Conservation (phyloP, 768 basidiomycete species). For the Leccinum uliginosum region DNA sequence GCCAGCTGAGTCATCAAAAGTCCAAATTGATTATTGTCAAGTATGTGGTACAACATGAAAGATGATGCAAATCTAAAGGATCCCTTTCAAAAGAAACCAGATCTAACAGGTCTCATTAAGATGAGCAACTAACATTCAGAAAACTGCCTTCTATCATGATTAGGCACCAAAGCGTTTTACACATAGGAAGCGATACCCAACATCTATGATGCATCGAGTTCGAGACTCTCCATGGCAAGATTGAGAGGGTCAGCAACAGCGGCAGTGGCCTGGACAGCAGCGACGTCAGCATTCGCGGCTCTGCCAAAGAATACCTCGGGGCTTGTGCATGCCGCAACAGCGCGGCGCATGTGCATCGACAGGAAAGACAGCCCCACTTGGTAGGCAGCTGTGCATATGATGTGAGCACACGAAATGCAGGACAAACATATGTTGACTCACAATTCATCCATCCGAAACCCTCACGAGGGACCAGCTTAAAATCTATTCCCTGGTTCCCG, state of each 20-base stretch:
- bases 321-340: slow-evolving; percentile 90
- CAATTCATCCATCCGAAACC: slow-evolving; percentile 99
- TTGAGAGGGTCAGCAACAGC: slow-evolving; percentile 54
- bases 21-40: not conserved
- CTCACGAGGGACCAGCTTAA: slow-evolving; percentile 95
- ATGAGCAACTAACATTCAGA: slow-evolving; percentile 2
- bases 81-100: not conserved
- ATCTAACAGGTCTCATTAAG: not conserved
- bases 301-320: slow-evolving; percentile 85
- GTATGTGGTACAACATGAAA: not conserved
- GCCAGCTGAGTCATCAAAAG: slow-evolving; percentile 20
- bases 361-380: slow-evolving; percentile 96
- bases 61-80: slow-evolving; percentile 3
- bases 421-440: slow-evolving; percentile 32
- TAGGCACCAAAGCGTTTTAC: slow-evolving; percentile 15
- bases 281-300: slow-evolving; percentile 31
- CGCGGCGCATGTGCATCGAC: slow-evolving; percentile 90
- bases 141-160: slow-evolving; percentile 1
- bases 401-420: not conserved
- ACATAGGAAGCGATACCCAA: not conserved
- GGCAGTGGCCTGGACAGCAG: slow-evolving; percentile 32
- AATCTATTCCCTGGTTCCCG: slow-evolving; percentile 94
- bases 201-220: slow-evolving; percentile 21
- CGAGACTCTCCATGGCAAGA: slow-evolving; percentile 58
- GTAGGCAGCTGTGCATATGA: slow-evolving; percentile 65